Evolutionary conservation across 2,329 filamentous ascomycete species (phyloP), one percentile per base, ranked within the genome.

Genomic region (Alternaria metachromatica): DNA sequence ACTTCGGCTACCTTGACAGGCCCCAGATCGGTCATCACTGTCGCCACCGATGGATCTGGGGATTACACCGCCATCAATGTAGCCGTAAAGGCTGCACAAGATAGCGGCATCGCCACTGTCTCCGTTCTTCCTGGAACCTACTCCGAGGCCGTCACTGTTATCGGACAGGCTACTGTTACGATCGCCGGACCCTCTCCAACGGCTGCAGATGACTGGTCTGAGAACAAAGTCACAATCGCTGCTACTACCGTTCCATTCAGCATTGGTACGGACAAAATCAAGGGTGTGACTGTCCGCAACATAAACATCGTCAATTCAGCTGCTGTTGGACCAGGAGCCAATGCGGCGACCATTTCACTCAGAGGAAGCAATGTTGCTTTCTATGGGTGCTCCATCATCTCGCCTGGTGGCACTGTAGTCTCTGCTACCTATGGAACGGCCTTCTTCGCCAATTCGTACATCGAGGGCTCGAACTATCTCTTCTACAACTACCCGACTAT

Each of bases 61-160:
- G 81, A 84, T 51, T 85, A 81, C 60, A 83, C 82, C 15, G 81
- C 78, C 11, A 84, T 85, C 67, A 79, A 78, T 54, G 76, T 80
- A 15, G 83, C 83, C 26, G 77, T 85, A 18, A 72, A 78, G 4
- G 82, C 81, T 28, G 84, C 84, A 1, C 79, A 83, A 64, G 76
- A 69, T 54, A 79, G 78, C 55, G 78, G 72, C 1, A 75, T 82
- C 21, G 77, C 83, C 1, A 84, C 83, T 0, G 82, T 85, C 1
- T 78, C 80, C 12, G 76, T 85, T 18, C 76, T 80, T 6, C 77
- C 82, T 2, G 84, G 83, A 13, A 84, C 81, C 0, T 85, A 85
- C 61, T 78, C 78, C 7, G 82, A 85, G 58, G 74, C 77, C 7
- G 71, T 85, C 23, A 76, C 76, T 0, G 75, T 85, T 5, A 67